A percentile compares a stretch with the other conserved stretches of the same genome.
Conservation (phyloP, 2,329 filamentous ascomycete species). For the Trichoderma asperellum region DNA sequence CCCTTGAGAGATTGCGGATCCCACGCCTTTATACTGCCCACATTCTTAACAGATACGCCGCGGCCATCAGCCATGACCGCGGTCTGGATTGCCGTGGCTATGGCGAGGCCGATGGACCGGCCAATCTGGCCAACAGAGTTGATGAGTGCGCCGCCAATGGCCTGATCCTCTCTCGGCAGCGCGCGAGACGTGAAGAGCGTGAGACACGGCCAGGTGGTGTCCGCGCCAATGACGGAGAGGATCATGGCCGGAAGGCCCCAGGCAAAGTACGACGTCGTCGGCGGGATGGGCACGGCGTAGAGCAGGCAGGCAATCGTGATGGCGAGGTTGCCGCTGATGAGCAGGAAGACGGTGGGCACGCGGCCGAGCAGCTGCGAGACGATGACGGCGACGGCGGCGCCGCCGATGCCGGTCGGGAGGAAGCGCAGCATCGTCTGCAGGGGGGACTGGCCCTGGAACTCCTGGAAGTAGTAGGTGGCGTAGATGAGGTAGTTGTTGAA, state of each 20-base stretch:
- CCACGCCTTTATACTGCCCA: conserved; percentile 48
- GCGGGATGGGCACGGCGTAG: conserved; percentile 66
- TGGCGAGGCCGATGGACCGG: conserved; percentile 65
- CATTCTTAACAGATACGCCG: conserved; percentile 49
- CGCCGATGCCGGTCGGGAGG: conserved; percentile 65
- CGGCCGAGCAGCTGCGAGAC: conserved; percentile 60
- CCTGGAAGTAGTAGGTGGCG: conserved; percentile 72
- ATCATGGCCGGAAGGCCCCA: conserved; percentile 69
- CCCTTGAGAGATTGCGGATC: conserved; percentile 53
- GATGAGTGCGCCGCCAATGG: conserved; percentile 68
- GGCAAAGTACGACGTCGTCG: conserved; percentile 66
- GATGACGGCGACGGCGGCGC: conserved; percentile 59
- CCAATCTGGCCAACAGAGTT: conserved; percentile 69
- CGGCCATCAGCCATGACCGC: conserved; percentile 59
- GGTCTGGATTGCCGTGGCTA: conserved; percentile 67
- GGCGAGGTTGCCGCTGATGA: conserved; percentile 60
- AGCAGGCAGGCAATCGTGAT: conserved; percentile 61
- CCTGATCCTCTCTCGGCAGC: conserved; percentile 66
- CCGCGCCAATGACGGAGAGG: conserved; percentile 66
- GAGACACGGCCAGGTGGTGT: conserved; percentile 68
- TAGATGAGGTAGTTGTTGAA: conserved; percentile 72
- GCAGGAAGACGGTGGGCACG: conserved; percentile 61
- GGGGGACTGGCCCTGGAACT: conserved; percentile 63
- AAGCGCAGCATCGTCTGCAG: conserved; percentile 72
- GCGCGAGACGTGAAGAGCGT: conserved; percentile 68